phyloP scores from a whole-genome alignment of 768 basidiomycete species.

The Rhizopogon sp. region DNA sequence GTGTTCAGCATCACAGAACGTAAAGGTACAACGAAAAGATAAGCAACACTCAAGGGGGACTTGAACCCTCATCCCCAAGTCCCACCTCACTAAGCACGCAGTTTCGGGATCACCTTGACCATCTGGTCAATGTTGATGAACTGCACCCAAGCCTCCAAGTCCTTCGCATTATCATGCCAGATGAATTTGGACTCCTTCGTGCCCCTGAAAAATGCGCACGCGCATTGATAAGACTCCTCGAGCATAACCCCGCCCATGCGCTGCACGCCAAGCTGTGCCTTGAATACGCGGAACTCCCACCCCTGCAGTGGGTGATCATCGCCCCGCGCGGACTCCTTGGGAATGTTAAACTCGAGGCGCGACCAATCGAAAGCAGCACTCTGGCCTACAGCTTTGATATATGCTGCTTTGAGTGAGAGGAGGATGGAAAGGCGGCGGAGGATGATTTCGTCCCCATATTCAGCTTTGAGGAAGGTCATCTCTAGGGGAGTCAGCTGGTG shows the following conservation, averaged over 20 bases:
- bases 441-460: constrained; percentile 55
- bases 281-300: constrained; percentile 86
- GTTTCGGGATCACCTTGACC: constrained; percentile 72
- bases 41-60: not conserved
- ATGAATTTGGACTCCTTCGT: constrained; percentile 61
- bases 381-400: constrained; percentile 82
- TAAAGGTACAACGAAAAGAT: constrained; percentile 2
- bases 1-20: not conserved
- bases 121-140: constrained; percentile 82
- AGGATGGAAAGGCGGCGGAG: constrained; percentile 74
- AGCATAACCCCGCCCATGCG: constrained; percentile 45
- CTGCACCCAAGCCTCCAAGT: constrained; percentile 77
- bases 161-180: constrained; percentile 62
- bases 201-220: constrained; percentile 72
- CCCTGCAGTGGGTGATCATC: constrained; percentile 68
- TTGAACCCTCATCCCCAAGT: not conserved
- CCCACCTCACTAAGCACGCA: constrained; percentile 44
- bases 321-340: constrained; percentile 53
- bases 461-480: constrained; percentile 44
- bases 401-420: constrained; percentile 75
- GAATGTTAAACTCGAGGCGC: constrained; percentile 77
- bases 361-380: constrained; percentile 77
- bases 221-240: constrained; percentile 72
- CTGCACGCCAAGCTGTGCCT: constrained; percentile 64
- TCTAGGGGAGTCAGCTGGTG: constrained; percentile 46